Evolutionary conservation across 352 stramenopile species (phyloP), one percentile per base, ranked within the genome.

Genomic region (Peronospora destructor): DNA sequence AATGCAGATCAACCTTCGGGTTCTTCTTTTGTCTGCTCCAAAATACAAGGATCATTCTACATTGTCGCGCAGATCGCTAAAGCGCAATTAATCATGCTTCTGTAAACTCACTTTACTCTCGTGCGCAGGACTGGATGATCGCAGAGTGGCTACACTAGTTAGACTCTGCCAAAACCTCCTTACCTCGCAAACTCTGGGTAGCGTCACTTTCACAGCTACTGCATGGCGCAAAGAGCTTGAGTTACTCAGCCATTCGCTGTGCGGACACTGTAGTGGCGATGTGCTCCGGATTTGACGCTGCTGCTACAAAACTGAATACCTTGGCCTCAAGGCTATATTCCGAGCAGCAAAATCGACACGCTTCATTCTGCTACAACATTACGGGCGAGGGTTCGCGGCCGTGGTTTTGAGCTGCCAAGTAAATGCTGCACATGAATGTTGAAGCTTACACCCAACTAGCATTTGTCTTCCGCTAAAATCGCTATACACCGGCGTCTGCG

Each of bases 341-440:
- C 56, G 70, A 35, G 70, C 61, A 8, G 40, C 8, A 3, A 55
- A 53, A 9, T 21, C 54, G 96, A 2, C 48, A 71, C 38, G n/a
- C 67, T 96, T 19, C 69, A 85, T 95, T 94, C 64, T 96, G 85
- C 68, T 82, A 85, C 64, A 83, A 87, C 29, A 71, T 96, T 33
- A 94, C 84, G 0, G 83, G 93, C 50, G 53, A 0, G 83, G 76
- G 1, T 59, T 96, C 10, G 37, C 47, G 1, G 44, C 64, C 8
- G 56, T 97, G 33, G 64, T 73, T 14, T 45, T 35, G 3, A 40
- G 58, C n/a, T 91, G 84, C 49, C 49, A 57, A n/a, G 19, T 44
- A 57, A 1, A 61, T 97, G 26, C 48, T 76, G 33, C 52, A 83
- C 28, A 21, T 21, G n/a, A n/a, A n/a, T n/a, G n/a, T n/a, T n/a